Evolutionary conservation across 176 grass and related monocot species (phyloP).

Genomic region (Eragrostis curvula): DNA sequence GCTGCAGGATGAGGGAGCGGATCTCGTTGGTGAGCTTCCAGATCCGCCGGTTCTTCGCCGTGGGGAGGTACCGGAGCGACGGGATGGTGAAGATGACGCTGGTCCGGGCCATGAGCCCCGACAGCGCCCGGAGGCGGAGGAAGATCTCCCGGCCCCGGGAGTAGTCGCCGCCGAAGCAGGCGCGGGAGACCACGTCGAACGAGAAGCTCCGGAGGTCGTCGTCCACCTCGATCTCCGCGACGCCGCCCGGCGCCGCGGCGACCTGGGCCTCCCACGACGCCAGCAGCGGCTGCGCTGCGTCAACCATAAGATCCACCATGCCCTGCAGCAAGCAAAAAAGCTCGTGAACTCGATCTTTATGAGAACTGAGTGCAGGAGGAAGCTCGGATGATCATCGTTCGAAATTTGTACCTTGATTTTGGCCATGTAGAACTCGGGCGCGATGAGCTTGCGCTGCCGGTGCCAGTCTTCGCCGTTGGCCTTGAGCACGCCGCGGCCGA

Average conservation of each 20-base stretch:
- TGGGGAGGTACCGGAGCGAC: slow-evolving; percentile 63
- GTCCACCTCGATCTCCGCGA: slow-evolving; percentile 57
- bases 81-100: slow-evolving; percentile 77
- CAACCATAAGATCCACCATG: slow-evolving; percentile 69
- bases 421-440: slow-evolving; percentile 84
- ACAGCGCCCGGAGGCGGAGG: slow-evolving; percentile 59
- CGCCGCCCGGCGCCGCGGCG: background rate
- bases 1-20: slow-evolving; percentile 48
- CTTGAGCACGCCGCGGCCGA: slow-evolving; percentile 85
- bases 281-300: slow-evolving; percentile 58
- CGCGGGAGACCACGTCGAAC: slow-evolving; percentile 80
- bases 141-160: slow-evolving; percentile 75
- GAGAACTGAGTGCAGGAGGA: no score
- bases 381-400: no score
- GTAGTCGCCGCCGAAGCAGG: slow-evolving; percentile 71
- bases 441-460: slow-evolving; percentile 78
- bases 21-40: slow-evolving; percentile 61
- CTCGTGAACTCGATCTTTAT: no score
- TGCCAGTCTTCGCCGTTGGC: slow-evolving; percentile 73
- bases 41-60: slow-evolving; percentile 54
- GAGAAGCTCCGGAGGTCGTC: slow-evolving; percentile 79
- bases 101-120: slow-evolving; percentile 57
- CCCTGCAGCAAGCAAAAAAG: no score
- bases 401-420: slow-evolving; percentile 73
- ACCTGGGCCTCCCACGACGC: slow-evolving; percentile 51